Evolutionary conservation across 139 green algal species (phyloP), one percentile per base, ranked within the genome.

Genomic region (Edaphochlamys debaryana): DNA sequence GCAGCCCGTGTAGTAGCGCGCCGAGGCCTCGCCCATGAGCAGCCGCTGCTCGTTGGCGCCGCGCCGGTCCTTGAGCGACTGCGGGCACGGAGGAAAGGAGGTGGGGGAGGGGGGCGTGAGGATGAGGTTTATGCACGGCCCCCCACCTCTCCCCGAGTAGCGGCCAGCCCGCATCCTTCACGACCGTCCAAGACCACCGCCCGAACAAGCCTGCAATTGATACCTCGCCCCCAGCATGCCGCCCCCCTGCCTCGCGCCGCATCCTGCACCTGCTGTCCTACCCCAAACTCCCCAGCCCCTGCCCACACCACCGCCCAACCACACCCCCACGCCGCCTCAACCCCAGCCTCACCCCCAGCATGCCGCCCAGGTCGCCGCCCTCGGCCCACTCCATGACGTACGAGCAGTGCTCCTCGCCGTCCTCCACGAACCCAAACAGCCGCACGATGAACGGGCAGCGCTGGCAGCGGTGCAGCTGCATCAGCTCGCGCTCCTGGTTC

Each of bases 401-500:
- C 36, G 4, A 62, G 50, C 78, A 84, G 52, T 75, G 64, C 64
- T 75, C 64, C 11, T 11, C 45, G 34, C 78, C 78, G 66, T 84
- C 78, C 3, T 84, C 78, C 29, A 84, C 78, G 22, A 84, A 84
- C 15, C 78, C 78, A 76, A 84, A 84, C 66, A 84, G 66, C 64
- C 78, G 78, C 78, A 84, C 78, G 34, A 84, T 84, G 66, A 84
- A 84, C 37, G 78, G 66, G 48, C 78, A 84, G 20, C n/a, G 36
- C 66, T 84, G 78, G 50, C 78, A 84, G 36, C 78, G 64, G 64
- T 84, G 78, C 66, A 84, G 66, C 78, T 84, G 78, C 78, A 84
- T 84, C 64, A 84, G 78, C 38, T 84, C 78, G 15, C 78, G 78
- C 78, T 84, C 78, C 64, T 84, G 78, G 66, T 76, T 84, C 78